Evolutionary conservation across 805 yeast genomes (phyloP).

Genomic region (Yamadazyma insecticola): DNA sequence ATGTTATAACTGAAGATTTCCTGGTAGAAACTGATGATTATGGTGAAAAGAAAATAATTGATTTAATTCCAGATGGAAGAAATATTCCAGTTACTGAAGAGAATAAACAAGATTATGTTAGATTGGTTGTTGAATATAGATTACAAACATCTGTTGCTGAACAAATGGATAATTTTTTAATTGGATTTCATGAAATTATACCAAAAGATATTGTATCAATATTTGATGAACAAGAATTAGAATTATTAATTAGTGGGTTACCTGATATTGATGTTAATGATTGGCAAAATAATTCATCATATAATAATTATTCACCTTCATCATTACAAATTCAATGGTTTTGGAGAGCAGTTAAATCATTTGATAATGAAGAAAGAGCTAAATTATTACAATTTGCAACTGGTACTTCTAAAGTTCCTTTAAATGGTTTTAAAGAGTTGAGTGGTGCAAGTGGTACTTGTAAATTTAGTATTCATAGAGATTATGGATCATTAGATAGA

Average conservation of each 20-base stretch:
- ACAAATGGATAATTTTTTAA: constrained; percentile 79
- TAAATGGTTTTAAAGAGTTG: constrained; percentile 86
- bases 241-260: constrained; percentile 84
- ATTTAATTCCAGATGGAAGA: constrained; percentile 77
- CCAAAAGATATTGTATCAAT: constrained; percentile 78
- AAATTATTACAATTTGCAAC: constrained; percentile 92
- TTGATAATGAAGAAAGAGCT: constrained; percentile 91
- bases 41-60: constrained; percentile 83
- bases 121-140: constrained; percentile 80
- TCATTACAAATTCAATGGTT: constrained; percentile 92
- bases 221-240: constrained; percentile 94
- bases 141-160: constrained; percentile 77
- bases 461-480: constrained; percentile 85
- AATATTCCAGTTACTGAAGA: constrained; percentile 84
- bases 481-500: constrained; percentile 78
- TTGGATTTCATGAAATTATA: constrained; percentile 87
- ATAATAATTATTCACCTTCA: constrained; percentile 75
- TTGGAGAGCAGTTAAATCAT: constrained; percentile 96
- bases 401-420: constrained; percentile 94
- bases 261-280: constrained; percentile 96
- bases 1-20: constrained; percentile 89
- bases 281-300: constrained; percentile 83
- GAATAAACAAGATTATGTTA: constrained; percentile 87
- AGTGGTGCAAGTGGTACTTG: constrained; percentile 84
- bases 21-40: constrained; percentile 91